Evolutionary conservation across 2,329 filamentous ascomycete species (phyloP).

Genomic region (Aspergillus pseudotamarii): DNA sequence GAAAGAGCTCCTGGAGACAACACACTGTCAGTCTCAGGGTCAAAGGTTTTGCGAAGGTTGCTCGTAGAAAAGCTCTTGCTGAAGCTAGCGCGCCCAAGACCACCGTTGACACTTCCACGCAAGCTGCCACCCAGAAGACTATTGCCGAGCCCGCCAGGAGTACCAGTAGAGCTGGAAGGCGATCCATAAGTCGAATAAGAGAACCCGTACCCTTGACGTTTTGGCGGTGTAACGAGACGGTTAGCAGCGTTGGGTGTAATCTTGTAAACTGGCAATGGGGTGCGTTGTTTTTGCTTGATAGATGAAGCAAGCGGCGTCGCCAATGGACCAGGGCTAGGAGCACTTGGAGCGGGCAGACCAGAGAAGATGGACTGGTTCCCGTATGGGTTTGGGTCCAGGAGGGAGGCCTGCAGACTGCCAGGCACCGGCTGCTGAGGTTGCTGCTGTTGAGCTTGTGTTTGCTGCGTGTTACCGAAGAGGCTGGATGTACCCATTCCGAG

Average conservation of each 20-base stretch:
- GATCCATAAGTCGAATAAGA: conserved; percentile 91
- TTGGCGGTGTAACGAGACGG: conserved; percentile 80
- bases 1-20: conserved; percentile 84
- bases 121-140: conserved; percentile 58
- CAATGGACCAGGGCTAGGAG: conserved; percentile 79
- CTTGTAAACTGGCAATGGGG: conserved; percentile 83
- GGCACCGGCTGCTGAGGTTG: conserved; percentile 48
- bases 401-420: conserved; percentile 69
- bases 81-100: conserved; percentile 66
- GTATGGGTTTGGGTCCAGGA: conserved; percentile 84
- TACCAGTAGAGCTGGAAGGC: conserved; percentile 70
- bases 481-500: conserved; percentile 39
- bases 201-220: conserved; percentile 81
- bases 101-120: conserved; percentile 49
- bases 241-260: conserved; percentile 79
- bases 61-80: conserved; percentile 88
- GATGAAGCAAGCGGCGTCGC: conserved; percentile 82
- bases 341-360: conserved; percentile 64
- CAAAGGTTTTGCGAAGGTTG: conserved; percentile 80
- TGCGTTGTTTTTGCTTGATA: conserved; percentile 75
- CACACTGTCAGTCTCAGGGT: conserved; percentile 76
- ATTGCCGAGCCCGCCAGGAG: conserved; percentile 67
- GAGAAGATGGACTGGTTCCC: conserved; percentile 86
- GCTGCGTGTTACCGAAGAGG: conserved; percentile 58
- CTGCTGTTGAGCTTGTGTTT: conserved; percentile 56